phyloP scores from a whole-genome alignment of 2,329 filamentous ascomycete genomes.

The Harringtonia lauricola region DNA sequence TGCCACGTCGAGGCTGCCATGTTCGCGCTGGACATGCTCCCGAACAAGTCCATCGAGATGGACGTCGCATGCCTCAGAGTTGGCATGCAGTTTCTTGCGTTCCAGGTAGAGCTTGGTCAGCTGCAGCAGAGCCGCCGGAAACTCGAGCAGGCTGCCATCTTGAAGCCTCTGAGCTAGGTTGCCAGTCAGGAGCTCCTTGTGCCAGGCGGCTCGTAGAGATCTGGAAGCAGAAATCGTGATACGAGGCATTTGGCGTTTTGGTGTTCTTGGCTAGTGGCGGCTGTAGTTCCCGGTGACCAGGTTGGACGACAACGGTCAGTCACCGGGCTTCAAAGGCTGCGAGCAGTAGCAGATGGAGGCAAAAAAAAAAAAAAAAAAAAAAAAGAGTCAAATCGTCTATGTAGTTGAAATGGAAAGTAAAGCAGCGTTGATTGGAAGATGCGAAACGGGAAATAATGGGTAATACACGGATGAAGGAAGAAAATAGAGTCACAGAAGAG shows the following conservation, averaged over 20 bases:
- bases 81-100: not conserved
- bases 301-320: no score
- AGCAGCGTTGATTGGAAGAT: no score
- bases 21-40: slow-evolving; percentile 4
- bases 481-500: not conserved
- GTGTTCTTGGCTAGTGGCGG: no score
- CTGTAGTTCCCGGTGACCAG: no score
- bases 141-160: not conserved
- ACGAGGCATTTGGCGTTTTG: slow-evolving; percentile 6
- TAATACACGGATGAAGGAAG: no score
- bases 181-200: not conserved
- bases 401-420: no score
- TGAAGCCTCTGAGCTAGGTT: slow-evolving; percentile 2
- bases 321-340: no score
- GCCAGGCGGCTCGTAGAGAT: slow-evolving; percentile 2
- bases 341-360: no score
- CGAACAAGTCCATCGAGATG: slow-evolving; percentile 17
- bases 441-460: no score
- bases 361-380: no score
- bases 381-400: no score
- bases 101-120: slow-evolving; percentile 3
- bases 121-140: not conserved
- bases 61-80: slow-evolving; percentile 6
- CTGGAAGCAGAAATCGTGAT: slow-evolving; percentile 1
- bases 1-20: slow-evolving; percentile 4